Evolutionary conservation across 179 eudicot genomes (phyloP).

Genomic region (Spergularia azorica): DNA sequence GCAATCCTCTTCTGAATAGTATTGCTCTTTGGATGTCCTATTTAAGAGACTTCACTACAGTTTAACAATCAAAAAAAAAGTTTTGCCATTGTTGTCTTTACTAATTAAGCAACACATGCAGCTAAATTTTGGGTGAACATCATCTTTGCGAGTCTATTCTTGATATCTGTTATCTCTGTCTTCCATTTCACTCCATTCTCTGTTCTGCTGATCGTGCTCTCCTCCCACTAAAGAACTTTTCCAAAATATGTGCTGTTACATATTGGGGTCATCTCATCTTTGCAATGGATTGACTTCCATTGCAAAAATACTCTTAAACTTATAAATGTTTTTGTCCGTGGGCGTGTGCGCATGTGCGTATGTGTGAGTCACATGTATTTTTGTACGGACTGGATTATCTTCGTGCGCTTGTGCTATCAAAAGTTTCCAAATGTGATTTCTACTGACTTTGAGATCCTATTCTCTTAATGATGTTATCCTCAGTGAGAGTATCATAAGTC

Average conservation of each 20-base stretch:
- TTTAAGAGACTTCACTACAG: background rate
- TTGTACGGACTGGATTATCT: background rate
- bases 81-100: background rate
- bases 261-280: background rate
- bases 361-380: background rate
- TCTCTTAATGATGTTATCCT: background rate
- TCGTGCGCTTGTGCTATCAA: background rate
- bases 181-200: background rate
- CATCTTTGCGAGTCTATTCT: background rate
- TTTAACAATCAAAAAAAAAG: background rate
- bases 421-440: background rate
- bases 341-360: background rate
- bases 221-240: no score
- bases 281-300: background rate
- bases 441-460: background rate
- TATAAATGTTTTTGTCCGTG: background rate
- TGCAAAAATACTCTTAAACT: background rate
- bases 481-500: constrained; percentile 2
- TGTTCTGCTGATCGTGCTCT: background rate
- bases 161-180: background rate
- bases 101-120: background rate
- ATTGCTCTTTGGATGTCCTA: background rate
- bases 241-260: no score
- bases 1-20: no score
- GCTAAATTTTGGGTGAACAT: background rate